phyloP scores from a whole-genome alignment of 768 basidiomycete species.

The Naganishia vishniacii region DNA sequence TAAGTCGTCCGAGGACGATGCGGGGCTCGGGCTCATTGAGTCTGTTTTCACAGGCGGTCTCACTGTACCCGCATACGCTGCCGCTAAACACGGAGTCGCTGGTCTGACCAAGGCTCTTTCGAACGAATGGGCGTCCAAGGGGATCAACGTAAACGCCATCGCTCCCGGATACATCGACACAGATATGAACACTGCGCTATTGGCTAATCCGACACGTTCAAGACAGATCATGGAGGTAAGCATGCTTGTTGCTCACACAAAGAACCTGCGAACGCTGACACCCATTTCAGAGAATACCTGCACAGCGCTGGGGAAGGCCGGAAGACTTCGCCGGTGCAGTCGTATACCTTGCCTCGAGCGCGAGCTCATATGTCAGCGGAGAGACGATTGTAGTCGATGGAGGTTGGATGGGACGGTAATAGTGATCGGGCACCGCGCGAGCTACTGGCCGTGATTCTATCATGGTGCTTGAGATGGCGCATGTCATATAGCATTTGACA shows the following conservation, averaged over 20 bases:
- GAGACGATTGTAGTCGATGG: constrained; percentile 68
- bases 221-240: constrained; percentile 70
- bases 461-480: too few relatives aligned
- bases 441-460: too few relatives aligned
- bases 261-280: too few relatives aligned
- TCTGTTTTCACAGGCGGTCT: constrained; percentile 57
- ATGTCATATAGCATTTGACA: too few relatives aligned
- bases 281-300: too few relatives aligned
- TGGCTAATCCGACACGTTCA: constrained; percentile 61
- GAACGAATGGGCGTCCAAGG: constrained; percentile 87
- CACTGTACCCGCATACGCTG: constrained; percentile 81
- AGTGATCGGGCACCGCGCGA: neutral
- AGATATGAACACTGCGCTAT: constrained; percentile 68
- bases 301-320: constrained; percentile 68
- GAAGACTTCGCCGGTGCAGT: constrained; percentile 68
- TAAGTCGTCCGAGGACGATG: constrained; percentile 18
- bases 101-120: constrained; percentile 70
- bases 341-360: constrained; percentile 64
- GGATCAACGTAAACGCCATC: constrained; percentile 82
- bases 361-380: constrained; percentile 67
- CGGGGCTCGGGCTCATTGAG: constrained; percentile 50
- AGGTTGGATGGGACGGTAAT: constrained; percentile 53
- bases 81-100: constrained; percentile 75
- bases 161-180: constrained; percentile 83
- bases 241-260: constrained; percentile 65